A percentile compares a stretch with the other conserved stretches of the same genome.
phyloP scores from a whole-genome alignment of 1,284 basidiomycete genomes.

The Boletus semigastroideus region DNA sequence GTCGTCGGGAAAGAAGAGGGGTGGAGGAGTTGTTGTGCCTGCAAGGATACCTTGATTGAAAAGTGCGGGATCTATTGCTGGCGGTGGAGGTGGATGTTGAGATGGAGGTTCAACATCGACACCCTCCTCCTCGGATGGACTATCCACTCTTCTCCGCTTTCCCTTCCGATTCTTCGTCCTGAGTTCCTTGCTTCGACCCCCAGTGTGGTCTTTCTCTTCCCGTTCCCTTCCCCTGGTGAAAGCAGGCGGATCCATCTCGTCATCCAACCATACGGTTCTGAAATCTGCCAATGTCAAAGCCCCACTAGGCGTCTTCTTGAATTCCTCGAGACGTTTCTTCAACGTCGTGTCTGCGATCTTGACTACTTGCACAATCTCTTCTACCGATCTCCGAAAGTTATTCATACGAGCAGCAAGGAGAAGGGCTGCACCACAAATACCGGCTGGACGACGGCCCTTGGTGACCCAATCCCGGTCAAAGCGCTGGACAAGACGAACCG shows the following conservation, averaged over 20 bases:
- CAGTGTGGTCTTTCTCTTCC: constrained; percentile 54
- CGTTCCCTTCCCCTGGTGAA: constrained; percentile 75
- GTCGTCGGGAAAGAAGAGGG: constrained; percentile 44
- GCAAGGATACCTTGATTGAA: constrained; percentile 45
- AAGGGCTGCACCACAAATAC: constrained; percentile 95
- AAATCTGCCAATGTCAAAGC: constrained; percentile 90
- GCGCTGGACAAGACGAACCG: constrained; percentile 89
- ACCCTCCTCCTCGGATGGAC: constrained; percentile 42
- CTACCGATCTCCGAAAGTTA: constrained; percentile 89
- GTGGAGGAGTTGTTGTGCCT: constrained; percentile 23
- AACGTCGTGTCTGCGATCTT: constrained; percentile 97
- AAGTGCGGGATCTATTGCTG: constrained; percentile 38
- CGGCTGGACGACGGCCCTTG: constrained; percentile 91
- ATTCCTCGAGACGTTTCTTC: constrained; percentile 94
- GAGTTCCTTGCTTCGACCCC: constrained; percentile 32
- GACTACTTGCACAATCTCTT: constrained; percentile 97
- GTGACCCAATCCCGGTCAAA: constrained; percentile 99
- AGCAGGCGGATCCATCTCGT: constrained; percentile 89
- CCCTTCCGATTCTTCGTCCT: constrained; percentile 35
- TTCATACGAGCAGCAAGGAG: constrained; percentile 98
- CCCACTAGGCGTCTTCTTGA: constrained; percentile 87
- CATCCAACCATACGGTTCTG: constrained; percentile 87
- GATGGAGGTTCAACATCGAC: constrained; percentile 24
- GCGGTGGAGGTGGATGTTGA: constrained; percentile 37
- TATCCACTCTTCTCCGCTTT: constrained; percentile 43